Percentiles rank a stretch among this genome's conserved stretches.
Conservation (phyloP, 371 early-diverging fungal genomes). For the Mucor racemosus region DNA sequence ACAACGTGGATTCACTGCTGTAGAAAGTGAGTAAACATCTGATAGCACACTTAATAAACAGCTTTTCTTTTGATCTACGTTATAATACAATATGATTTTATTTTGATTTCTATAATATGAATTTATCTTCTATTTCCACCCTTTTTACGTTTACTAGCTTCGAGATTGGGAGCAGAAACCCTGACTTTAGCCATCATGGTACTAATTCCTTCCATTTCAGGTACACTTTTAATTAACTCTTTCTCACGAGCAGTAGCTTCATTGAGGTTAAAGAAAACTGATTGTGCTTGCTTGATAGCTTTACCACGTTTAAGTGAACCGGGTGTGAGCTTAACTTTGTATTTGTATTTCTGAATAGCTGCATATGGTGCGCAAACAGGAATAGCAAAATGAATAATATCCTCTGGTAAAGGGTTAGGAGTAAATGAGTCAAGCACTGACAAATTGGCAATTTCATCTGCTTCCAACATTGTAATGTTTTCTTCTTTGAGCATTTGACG, state of each 20-base stretch:
- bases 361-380: conserved; percentile 97
- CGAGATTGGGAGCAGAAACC: conserved; percentile 77
- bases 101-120: conserved; percentile 4
- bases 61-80: no score
- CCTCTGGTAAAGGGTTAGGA: conserved; percentile 76
- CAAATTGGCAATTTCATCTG: conserved; percentile 67
- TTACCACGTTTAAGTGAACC: conserved; percentile 98
- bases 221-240: conserved; percentile 81
- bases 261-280: conserved; percentile 57
- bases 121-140: conserved; percentile 23
- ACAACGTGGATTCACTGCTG: conserved; percentile 8
- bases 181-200: conserved; percentile 90
- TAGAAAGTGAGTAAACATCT: conserved; percentile 15
- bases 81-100: conserved; percentile 9
- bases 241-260: conserved; percentile 71
- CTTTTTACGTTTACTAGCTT: conserved; percentile 69
- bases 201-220: conserved; percentile 81
- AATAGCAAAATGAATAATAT: conserved; percentile 87
- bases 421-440: conserved; percentile 82
- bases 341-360: conserved; percentile 90
- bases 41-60: no score
- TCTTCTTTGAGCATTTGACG: conserved; percentile 76
- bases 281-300: conserved; percentile 53
- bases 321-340: conserved; percentile 94
- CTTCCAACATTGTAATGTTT: conserved; percentile 70